These are phyloP conservation scores for Auricularia auricula-judae DNA, from an alignment of 768 basidiomycete genomes.

Conservation along the genomic window DNA sequence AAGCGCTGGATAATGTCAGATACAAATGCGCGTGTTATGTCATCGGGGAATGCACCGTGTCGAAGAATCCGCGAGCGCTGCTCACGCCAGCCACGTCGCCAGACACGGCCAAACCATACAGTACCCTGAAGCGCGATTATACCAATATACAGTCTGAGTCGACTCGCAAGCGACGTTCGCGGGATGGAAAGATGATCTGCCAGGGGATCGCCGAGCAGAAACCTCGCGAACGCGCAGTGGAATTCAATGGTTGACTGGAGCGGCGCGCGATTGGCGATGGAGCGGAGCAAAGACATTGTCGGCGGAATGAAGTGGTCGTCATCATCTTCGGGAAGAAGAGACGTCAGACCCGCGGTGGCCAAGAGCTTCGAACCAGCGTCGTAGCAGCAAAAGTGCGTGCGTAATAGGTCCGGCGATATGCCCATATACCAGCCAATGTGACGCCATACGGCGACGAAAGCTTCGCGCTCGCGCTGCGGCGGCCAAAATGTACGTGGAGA, in stretches of 20 bases:
- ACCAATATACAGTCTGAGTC: background rate
- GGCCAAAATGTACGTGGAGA: background rate
- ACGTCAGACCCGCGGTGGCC: background rate
- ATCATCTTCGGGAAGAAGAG: background rate
- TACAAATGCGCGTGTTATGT: background rate
- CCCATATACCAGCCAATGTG: background rate
- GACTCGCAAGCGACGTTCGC: background rate
- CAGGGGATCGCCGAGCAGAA: background rate
- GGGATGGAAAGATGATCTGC: background rate
- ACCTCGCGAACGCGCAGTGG: background rate
- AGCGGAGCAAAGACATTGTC: background rate
- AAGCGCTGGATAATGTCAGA: background rate
- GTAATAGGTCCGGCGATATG: background rate
- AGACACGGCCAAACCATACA: background rate
- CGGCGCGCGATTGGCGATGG: background rate
- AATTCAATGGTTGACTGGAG: background rate
- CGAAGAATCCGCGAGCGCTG: background rate
- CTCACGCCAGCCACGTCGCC: background rate
- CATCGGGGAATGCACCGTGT: background rate
- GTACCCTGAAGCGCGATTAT: background rate
- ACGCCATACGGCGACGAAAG: background rate
- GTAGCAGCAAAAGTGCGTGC: background rate
- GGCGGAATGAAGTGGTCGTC: background rate
- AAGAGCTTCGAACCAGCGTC: background rate
- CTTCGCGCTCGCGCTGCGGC: background rate